phyloP scores from a whole-genome alignment of 1,139 yeast genomes.

The Suhomyces ambrosiae region DNA sequence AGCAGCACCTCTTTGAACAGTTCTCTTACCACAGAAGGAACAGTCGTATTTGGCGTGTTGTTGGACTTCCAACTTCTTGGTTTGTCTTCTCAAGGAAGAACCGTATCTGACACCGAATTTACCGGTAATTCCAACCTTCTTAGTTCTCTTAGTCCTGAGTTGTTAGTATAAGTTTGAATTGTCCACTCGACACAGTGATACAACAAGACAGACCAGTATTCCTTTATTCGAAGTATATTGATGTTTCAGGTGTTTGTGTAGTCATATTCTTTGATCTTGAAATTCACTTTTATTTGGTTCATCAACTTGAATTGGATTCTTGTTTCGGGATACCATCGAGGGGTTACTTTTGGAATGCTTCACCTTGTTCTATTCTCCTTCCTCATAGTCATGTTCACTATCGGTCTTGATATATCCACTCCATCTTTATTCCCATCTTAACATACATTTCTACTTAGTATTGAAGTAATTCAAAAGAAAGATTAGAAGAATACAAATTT shows the following conservation, averaged over 20 bases:
- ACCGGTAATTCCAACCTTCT: constrained; percentile 99
- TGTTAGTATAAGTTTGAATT: constrained; percentile 30
- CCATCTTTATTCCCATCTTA: constrained; percentile 7
- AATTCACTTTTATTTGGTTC: no score
- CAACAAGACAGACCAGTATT: no score
- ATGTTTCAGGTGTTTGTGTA: no score
- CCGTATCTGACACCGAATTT: constrained; percentile 99
- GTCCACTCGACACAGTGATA: no score
- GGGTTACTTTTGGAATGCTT: no score
- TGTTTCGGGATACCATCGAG: no score
- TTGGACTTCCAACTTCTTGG: constrained; percentile 98
- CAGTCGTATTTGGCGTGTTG: constrained; percentile 99
- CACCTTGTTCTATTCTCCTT: no score
- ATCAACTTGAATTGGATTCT: no score
- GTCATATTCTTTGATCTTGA: no score
- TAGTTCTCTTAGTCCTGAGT: constrained; percentile 96
- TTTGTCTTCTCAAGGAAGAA: constrained; percentile 99
- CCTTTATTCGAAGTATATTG: no score
- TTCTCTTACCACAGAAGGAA: constrained; percentile 99
- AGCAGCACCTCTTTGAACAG: constrained; percentile 96
- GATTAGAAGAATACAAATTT: constrained; percentile 10
- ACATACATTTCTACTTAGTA: constrained; percentile 22
- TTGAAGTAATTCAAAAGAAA: constrained; percentile 16
- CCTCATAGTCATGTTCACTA: no score
- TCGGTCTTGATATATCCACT: no score